Base-by-base conservation (phyloP, 2,329 filamentous ascomycete species). In the Fusarium sp. region DNA sequence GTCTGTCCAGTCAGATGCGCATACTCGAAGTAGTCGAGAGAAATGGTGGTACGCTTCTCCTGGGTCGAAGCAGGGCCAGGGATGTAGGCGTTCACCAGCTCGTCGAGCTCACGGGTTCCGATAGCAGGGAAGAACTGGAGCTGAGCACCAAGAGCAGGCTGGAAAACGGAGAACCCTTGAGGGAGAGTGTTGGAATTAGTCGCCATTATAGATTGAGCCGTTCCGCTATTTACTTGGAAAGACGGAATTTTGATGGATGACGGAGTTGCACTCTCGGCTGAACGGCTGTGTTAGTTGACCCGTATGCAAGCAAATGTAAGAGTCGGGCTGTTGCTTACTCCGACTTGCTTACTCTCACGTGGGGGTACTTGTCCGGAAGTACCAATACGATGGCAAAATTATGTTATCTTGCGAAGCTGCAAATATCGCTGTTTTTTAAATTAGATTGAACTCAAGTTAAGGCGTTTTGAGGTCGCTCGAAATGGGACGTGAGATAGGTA, bases 71-170 rank as follows among this genome's bases (percentile, higher is more conserved):
- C 82, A 50, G 84, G 74, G 50, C 87, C 86, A 46, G 85, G 78
- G 50, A 90, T 77, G 76, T 88, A 89, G 65, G 83, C 82, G 76
- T 88, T 80, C 72, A 91, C 83, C 75, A 90, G 78, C 54, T 85
- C 80, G 72, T 89, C 87, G 54, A 90, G 83, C 77, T 92, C 84
- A 79, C 86, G 72, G 64, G 85, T 82, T 75, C 89, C 81, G 78
- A 93, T 81, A 73, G 90, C 80, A 81, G 92, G 85, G 77, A 89
- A 79, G 85, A 93, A 89, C 79, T 93, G 82, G 58, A 90, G 81
- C 64, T 84, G 79, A 47, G 84, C 83, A 52, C 88, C 88, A 56
- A 88, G 80, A 49, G 81, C 77, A 42, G 86, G 82, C 80, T 90
- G 88, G 75, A 84, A 87, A 76, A 90, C 82, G 62, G 86, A 88